Conservation (phyloP, 2,329 filamentous ascomycete genomes). For the Metarhizium anisopliae region DNA sequence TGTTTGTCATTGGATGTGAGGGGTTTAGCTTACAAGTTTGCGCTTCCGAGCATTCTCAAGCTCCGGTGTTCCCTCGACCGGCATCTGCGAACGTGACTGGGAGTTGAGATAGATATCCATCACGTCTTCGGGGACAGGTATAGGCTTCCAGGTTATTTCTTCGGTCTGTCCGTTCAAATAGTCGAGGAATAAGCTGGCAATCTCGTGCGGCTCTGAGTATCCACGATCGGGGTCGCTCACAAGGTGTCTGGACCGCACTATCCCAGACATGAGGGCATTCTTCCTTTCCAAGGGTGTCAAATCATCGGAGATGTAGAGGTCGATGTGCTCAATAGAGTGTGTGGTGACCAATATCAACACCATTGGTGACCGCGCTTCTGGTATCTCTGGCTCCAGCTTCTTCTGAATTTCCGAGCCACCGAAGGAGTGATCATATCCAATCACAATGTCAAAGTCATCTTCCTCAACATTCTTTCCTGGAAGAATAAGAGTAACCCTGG, state of each 20-base stretch:
- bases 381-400: slow-evolving; percentile 3
- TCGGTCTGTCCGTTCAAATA: slow-evolving; percentile 31
- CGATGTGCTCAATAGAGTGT: slow-evolving; percentile 48
- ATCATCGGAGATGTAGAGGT: slow-evolving; percentile 30
- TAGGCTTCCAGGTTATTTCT: slow-evolving; percentile 36
- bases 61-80: slow-evolving; percentile 9
- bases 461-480: slow-evolving; percentile 29
- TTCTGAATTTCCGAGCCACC: slow-evolving; percentile 20
- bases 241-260: slow-evolving; percentile 26
- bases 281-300: slow-evolving; percentile 35
- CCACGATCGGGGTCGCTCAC: slow-evolving; percentile 32
- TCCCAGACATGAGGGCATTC: slow-evolving; percentile 31
- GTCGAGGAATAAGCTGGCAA: slow-evolving; percentile 37
- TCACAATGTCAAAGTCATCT: slow-evolving; percentile 37
- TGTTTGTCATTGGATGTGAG: no score
- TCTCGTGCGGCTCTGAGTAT: slow-evolving; percentile 33
- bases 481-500: slow-evolving; percentile 33
- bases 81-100: slow-evolving; percentile 24
- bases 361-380: slow-evolving; percentile 26
- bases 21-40: slow-evolving; percentile 29
- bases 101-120: slow-evolving; percentile 38
- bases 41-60: slow-evolving; percentile 33
- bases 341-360: slow-evolving; percentile 39
- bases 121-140: slow-evolving; percentile 36
- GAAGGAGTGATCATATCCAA: slow-evolving; percentile 46